Percentiles rank a stretch among this genome's conserved stretches.
These are phyloP conservation scores for Suillus brevipes DNA, from an alignment of 768 basidiomycete species.

Conservation along the genomic window DNA sequence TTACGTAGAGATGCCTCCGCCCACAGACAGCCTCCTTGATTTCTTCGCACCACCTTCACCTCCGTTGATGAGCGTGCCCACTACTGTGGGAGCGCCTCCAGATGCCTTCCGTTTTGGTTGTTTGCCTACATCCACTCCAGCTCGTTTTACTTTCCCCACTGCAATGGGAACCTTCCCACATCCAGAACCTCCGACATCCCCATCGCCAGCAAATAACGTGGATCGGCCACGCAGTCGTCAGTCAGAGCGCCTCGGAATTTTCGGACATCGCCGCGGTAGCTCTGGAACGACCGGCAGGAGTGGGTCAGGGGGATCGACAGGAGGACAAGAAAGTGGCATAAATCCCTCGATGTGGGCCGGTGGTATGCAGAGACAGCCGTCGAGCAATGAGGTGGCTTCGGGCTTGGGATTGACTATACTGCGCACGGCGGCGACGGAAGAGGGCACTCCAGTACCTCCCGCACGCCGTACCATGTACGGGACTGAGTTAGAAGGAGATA, in stretches of 20 bases:
- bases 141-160: constrained; percentile 38
- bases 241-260: constrained; percentile 31
- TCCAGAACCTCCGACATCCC: constrained; percentile 36
- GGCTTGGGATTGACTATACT: constrained; percentile 44
- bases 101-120: constrained; percentile 55
- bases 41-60: constrained; percentile 49
- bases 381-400: constrained; percentile 49
- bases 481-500: constrained; percentile 77
- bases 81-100: constrained; percentile 53
- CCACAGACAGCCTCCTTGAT: constrained; percentile 52
- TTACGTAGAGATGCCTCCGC: constrained; percentile 45
- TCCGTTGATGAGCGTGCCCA: constrained; percentile 32
- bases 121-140: constrained; percentile 53
- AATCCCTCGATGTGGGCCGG: constrained; percentile 32
- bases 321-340: constrained; percentile 33
- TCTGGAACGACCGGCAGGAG: constrained; percentile 32
- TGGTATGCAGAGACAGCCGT: constrained; percentile 32
- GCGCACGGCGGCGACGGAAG: constrained; percentile 40
- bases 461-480: constrained; percentile 80
- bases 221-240: constrained; percentile 36
- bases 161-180: constrained; percentile 38
- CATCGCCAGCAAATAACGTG: constrained; percentile 32
- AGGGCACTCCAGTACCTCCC: constrained; percentile 42
- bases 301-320: constrained; percentile 27
- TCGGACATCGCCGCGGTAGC: constrained; percentile 39